A percentile compares a stretch with the other conserved stretches of the same genome.
phyloP scores from a whole-genome alignment of 345 rosid genomes.

The Murraya koenigii region DNA sequence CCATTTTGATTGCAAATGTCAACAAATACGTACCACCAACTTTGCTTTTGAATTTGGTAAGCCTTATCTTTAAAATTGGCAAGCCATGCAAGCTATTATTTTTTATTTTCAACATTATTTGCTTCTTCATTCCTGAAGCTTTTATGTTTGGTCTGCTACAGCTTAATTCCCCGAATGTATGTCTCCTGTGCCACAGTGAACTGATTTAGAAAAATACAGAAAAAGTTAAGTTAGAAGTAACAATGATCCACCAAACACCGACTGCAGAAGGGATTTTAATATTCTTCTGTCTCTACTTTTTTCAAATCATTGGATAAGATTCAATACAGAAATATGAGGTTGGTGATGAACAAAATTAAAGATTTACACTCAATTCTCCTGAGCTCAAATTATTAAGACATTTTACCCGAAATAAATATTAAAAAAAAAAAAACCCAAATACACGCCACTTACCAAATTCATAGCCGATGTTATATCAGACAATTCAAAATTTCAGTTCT shows the following conservation, averaged over 20 bases:
- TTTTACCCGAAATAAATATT: neutral
- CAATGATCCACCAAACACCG: neutral
- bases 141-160: no score
- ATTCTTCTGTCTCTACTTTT: neutral
- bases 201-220: no score
- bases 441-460: neutral
- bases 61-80: no score
- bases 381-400: neutral
- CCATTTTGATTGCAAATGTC: no score
- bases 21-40: no score
- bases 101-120: no score
- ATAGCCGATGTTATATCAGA: neutral
- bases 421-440: no score
- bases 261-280: neutral
- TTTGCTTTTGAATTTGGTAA: no score
- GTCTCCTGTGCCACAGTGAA: no score
- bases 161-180: no score
- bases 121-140: no score
- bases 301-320: neutral
- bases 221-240: neutral
- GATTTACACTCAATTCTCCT: neutral
- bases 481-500: neutral
- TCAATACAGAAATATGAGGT: neutral
- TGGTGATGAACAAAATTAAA: neutral
- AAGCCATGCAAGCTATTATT: no score